These are phyloP conservation scores for Curvularia verruculosa DNA, from an alignment of 2,329 filamentous ascomycete species.

Conservation along the genomic window DNA sequence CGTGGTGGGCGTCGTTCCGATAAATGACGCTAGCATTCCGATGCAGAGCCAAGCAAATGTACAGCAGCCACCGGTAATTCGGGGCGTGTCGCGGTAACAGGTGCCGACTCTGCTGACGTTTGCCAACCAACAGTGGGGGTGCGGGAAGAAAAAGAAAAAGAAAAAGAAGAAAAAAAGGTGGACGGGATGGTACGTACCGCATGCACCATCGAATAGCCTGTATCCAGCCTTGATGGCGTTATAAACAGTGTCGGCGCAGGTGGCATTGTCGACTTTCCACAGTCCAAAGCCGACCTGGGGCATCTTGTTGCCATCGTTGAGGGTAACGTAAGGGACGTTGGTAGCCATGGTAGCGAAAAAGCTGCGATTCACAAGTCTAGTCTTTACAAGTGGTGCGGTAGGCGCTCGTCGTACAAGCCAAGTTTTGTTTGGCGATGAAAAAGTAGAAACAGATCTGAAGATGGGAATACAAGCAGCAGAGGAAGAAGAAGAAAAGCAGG, in stretches of 20 bases:
- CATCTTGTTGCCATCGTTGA: constrained; percentile 48
- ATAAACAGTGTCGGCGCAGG: constrained; percentile 42
- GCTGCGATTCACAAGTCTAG: constrained; percentile 17
- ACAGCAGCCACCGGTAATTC: constrained; percentile 30
- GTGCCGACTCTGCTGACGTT: not conserved
- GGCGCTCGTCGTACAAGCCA: constrained; percentile 13
- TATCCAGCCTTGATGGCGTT: constrained; percentile 49
- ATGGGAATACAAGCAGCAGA: not conserved
- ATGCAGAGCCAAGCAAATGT: constrained; percentile 19
- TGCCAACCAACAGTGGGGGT: not conserved
- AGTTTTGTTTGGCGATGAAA: constrained; percentile 10
- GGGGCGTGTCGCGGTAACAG: constrained; percentile 18
- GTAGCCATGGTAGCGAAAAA: constrained; percentile 35
- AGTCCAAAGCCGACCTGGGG: constrained; percentile 45
- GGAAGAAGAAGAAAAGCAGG: constrained; percentile 17
- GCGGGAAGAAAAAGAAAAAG: not conserved
- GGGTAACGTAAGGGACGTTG: constrained; percentile 36
- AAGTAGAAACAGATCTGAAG: constrained; percentile 16
- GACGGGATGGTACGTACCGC: constrained; percentile 34
- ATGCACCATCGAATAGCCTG: constrained; percentile 47
- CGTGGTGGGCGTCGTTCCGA: constrained; percentile 13
- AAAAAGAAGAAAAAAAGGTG: not conserved
- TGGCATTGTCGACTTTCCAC: constrained; percentile 45
- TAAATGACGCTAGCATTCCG: constrained; percentile 20
- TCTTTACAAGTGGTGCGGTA: constrained; percentile 5